phyloP scores from a whole-genome alignment of 352 stramenopile genomes.

The Plasmopara muralis region DNA sequence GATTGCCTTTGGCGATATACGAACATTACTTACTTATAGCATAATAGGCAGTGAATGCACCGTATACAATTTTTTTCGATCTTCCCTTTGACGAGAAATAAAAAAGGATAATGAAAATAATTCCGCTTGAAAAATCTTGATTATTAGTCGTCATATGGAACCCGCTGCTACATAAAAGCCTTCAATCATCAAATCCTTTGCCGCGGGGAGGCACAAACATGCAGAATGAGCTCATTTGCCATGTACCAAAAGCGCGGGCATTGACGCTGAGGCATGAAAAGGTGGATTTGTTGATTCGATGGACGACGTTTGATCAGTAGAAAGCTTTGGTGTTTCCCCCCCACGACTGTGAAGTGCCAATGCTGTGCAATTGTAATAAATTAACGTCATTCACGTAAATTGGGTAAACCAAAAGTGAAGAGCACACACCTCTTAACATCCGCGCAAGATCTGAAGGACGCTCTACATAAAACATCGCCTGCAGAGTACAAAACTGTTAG shows the following conservation, averaged over 20 bases:
- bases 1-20: no score
- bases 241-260: conserved; percentile 17
- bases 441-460: conserved; percentile 48
- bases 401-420: neutral
- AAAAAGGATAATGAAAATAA: no score
- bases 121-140: neutral
- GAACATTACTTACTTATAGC: no score
- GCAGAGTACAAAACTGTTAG: conserved; percentile 1
- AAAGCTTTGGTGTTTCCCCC: conserved; percentile 18
- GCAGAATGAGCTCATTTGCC: conserved; percentile 5
- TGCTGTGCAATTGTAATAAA: conserved; percentile 17
- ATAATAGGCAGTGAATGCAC: no score
- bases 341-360: conserved; percentile 55
- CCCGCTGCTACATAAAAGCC: neutral
- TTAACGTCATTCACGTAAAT: neutral
- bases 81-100: no score
- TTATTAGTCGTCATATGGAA: neutral
- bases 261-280: conserved; percentile 17
- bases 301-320: conserved; percentile 12
- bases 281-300: conserved; percentile 3
- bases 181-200: conserved; percentile 8
- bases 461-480: conserved; percentile 74
- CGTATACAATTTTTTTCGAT: no score
- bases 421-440: conserved; percentile 42
- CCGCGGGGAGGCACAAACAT: neutral